Evolutionary conservation across 73 alveolate species (phyloP), one percentile per base, ranked within the genome.

Genomic region (Paramecium tetraurelia): DNA sequence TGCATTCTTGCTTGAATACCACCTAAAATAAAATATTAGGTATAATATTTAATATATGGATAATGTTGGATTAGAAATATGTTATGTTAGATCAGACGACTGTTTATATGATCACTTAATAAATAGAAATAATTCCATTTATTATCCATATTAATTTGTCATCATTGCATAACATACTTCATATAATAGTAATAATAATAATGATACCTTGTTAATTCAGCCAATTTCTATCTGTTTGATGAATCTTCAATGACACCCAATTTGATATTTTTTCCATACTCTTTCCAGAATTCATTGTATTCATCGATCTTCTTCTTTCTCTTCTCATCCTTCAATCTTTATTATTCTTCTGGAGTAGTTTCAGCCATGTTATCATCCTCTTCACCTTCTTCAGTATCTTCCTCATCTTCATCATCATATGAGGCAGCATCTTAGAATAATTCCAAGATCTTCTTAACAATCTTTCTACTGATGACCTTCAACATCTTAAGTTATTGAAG

Each of bases 201-300:
- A 85, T 40, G 14, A 83, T 95, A 98, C 95, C 99, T 96, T 92
- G 98, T 90, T 85, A 98, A 95, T 93, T 98, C 96, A 38, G 99
- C 99, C 27, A 98, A 96, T 94, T 98, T 98, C 86, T 95, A 92
- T 95, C 99, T 97, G 97, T 98, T 98, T 92, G 98, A 92, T 84
- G 99, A 96, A 89, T 98, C 99, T 94, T 98, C 99, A 86, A 98
- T 97, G 71, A 98, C 98, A 84, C 99, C 99, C 89, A 98, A 93
- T 95, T 98, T 98, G 86, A 98, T 90, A 96, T 97, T 97, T 97
- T 98, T 98, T 77, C 99, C 98, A 94, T 96, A 98, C 59, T 97
- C 93, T 76, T 96, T 97, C 98, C 99, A 98, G 97, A 98, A 98
- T 92, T 96, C 98, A 83, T 80, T 95, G 95, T 96, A 98, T 4